Conservation (phyloP, 805 yeast species). For the Yarrowia sp. region DNA sequence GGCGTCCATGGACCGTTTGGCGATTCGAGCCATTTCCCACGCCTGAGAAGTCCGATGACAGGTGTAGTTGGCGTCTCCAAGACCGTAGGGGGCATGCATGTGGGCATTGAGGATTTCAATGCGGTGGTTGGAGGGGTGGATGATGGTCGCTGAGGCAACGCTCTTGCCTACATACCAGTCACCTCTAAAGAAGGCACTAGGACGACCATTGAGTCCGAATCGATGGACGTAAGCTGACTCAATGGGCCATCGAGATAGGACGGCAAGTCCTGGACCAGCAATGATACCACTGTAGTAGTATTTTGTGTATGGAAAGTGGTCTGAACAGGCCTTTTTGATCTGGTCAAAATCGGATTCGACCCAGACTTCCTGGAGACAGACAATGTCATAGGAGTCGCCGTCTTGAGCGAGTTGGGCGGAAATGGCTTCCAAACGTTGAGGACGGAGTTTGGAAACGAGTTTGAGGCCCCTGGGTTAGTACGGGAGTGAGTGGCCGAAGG, state of each 20-base stretch:
- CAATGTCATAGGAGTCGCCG: slow-evolving; percentile 69
- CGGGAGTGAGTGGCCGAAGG: background rate
- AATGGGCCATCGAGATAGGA: slow-evolving; percentile 84
- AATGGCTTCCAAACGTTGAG: slow-evolving; percentile 71
- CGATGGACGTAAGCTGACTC: slow-evolving; percentile 77
- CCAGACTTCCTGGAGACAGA: slow-evolving; percentile 97
- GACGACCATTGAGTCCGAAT: slow-evolving; percentile 92
- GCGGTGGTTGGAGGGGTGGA: slow-evolving; percentile 57
- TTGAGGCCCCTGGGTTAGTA: slow-evolving; percentile 71
- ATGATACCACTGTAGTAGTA: slow-evolving; percentile 82
- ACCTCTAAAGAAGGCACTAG: slow-evolving; percentile 91
- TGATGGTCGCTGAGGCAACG: slow-evolving; percentile 73
- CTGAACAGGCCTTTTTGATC: slow-evolving; percentile 56
- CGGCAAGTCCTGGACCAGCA: slow-evolving; percentile 91
- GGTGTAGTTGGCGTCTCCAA: slow-evolving; percentile 87
- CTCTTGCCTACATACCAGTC: slow-evolving; percentile 98
- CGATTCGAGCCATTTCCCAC: slow-evolving; percentile 85
- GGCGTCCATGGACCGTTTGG: slow-evolving; percentile 64
- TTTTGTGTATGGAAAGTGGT: slow-evolving; percentile 67
- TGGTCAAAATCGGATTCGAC: slow-evolving; percentile 81
- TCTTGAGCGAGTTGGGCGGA: slow-evolving; percentile 64
- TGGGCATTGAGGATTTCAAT: slow-evolving; percentile 88
- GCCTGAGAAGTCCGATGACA: slow-evolving; percentile 95
- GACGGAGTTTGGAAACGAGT: slow-evolving; percentile 74
- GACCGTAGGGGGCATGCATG: slow-evolving; percentile 95